A percentile compares a stretch with the other conserved stretches of the same genome.
phyloP scores from a whole-genome alignment of 441 rosid species.

The Brassica balearica region DNA sequence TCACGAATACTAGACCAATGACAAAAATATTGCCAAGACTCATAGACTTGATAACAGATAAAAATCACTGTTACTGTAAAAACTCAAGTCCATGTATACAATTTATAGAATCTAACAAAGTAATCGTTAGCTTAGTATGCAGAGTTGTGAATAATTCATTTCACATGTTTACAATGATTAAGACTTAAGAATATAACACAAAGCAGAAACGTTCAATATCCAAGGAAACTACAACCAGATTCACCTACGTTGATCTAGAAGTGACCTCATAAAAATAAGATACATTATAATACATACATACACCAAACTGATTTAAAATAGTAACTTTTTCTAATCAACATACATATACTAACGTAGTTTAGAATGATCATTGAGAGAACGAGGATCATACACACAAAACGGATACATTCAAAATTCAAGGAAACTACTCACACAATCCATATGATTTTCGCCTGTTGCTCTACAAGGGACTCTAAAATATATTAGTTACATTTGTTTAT shows the following conservation, averaged over 20 bases:
- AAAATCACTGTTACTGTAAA: not conserved
- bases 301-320: not conserved
- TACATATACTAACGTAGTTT: not conserved
- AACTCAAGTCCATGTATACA: not conserved
- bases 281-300: not conserved
- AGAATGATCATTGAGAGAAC: not conserved
- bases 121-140: not conserved
- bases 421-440: not conserved
- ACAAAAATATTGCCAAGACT: not conserved
- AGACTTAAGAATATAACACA: no score
- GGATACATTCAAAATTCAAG: not conserved
- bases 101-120: not conserved
- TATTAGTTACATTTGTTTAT: no score
- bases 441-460: not conserved
- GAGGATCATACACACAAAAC: not conserved
- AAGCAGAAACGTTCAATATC: not conserved
- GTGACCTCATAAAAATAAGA: not conserved
- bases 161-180: no score
- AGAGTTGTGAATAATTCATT: not conserved
- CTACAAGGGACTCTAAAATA: not conserved
- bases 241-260: not conserved
- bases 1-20: not conserved
- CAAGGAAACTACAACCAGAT: constrained; percentile 13
- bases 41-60: not conserved
- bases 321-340: not conserved